Base-by-base conservation (phyloP, 192 early-diverging fungal genomes). In the Rhizoclosmatium sp. region DNA sequence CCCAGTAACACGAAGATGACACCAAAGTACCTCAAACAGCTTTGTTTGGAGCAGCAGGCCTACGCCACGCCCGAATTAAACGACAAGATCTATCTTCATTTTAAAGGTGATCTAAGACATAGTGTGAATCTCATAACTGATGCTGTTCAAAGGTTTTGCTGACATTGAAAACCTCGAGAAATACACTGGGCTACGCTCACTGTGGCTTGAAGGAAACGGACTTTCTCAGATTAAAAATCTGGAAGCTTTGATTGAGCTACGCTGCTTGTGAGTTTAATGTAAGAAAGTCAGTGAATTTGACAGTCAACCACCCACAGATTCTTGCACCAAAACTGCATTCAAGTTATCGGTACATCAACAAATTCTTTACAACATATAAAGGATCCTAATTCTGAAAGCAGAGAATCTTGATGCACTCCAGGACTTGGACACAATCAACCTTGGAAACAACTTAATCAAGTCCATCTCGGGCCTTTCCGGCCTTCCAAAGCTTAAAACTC, bases 151-250 rank as follows among this genome's bases (percentile, higher is more conserved):
- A 90, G 89, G 90, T 2, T 91, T 91, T 70, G 73, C 86, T 41
- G 85, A 89, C 47, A 91, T 91, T 69, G 87, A 91, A 48, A 87
- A 88, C 75, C 69, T 91, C 7, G 87, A 86, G 23, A 21, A 59
- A 65, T 91, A 91, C 79, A 81, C 77, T 5, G 90, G 90, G 4
- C 75, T 91, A 12, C 69, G 79, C n/a, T 77, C 85, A 3, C 71
- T 91, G 9, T 91, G 90, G 90, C 81, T 91, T 47, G 90, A 91
- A 81, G 90, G 90, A 68, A 91, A 91, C 69, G 90, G 89, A 23
- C 83, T 91, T 56, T 75, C 78, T 5, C 75, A 84, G 23, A 85
- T 91, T 46, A 81, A 87, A 59, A 82, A 82, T 49, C 70, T 91
- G 12, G 76, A 78, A 78, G 40, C 21, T 47, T 62, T 66, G 40